phyloP scores from a whole-genome alignment of 345 rosid genomes.

The Murraya koenigii region DNA sequence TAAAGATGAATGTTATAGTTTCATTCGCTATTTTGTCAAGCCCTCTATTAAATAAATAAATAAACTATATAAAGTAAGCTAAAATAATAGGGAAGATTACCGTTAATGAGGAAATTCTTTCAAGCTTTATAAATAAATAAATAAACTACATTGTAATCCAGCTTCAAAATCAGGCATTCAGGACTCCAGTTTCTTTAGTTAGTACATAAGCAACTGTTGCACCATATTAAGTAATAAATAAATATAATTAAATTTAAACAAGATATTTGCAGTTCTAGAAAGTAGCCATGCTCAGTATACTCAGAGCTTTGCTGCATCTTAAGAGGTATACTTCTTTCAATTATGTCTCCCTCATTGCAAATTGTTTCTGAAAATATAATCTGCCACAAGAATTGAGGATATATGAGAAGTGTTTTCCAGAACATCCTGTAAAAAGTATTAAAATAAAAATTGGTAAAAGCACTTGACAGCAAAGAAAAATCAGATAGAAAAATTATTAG shows the following conservation, averaged over 20 bases:
- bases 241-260: constrained; percentile 7
- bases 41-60: not conserved
- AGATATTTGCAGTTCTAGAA: constrained; percentile 21
- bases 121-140: no score
- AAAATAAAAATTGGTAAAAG: no score
- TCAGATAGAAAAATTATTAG: no score
- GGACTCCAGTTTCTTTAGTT: constrained; percentile 22
- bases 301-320: constrained; percentile 99
- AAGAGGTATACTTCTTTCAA: constrained; percentile 95
- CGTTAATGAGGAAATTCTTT: not conserved
- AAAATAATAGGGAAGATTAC: not conserved
- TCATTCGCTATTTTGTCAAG: not conserved
- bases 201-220: not conserved
- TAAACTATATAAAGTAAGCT: not conserved
- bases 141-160: no score
- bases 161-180: constrained; percentile 90
- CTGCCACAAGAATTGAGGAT: constrained; percentile 34
- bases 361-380: constrained; percentile 96
- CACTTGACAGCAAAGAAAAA: no score
- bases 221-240: not conserved
- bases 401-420: not conserved
- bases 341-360: constrained; percentile 89
- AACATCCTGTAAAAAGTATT: not conserved
- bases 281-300: constrained; percentile 78
- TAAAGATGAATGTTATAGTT: not conserved